phyloP scores from a whole-genome alignment of 2,329 filamentous ascomycete genomes.

The Sarocladiaceae sp. region DNA sequence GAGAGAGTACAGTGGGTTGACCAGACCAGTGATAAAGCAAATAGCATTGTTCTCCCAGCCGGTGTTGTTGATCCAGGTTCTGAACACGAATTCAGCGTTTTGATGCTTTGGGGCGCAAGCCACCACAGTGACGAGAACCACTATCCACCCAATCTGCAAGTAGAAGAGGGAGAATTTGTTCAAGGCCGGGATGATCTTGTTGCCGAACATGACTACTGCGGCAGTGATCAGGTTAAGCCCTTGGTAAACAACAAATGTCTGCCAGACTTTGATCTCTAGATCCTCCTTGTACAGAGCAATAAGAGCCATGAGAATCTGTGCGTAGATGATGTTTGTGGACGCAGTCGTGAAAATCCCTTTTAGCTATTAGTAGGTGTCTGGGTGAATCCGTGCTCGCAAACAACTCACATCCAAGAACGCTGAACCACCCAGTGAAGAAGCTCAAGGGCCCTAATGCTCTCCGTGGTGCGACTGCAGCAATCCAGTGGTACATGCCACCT shows the following conservation, averaged over 20 bases:
- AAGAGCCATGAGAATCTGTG: slow-evolving; percentile 33
- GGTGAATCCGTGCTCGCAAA: background rate
- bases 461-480: slow-evolving; percentile 37
- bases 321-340: slow-evolving; percentile 37
- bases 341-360: slow-evolving; percentile 38
- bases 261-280: slow-evolving; percentile 37
- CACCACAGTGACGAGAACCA: slow-evolving; percentile 40
- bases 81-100: slow-evolving; percentile 41
- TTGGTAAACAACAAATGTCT: slow-evolving; percentile 40
- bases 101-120: slow-evolving; percentile 39
- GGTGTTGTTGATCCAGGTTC: slow-evolving; percentile 45
- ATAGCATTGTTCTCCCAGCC: slow-evolving; percentile 44
- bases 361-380: background rate
- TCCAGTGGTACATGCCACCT: slow-evolving; percentile 47
- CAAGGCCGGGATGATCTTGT: slow-evolving; percentile 33
- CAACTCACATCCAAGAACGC: slow-evolving; percentile 14
- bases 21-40: slow-evolving; percentile 43
- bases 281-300: slow-evolving; percentile 33
- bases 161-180: slow-evolving; percentile 40
- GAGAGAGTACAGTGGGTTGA: slow-evolving; percentile 41
- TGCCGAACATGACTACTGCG: slow-evolving; percentile 40
- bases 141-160: slow-evolving; percentile 39
- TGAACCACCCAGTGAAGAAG: slow-evolving; percentile 38
- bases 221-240: slow-evolving; percentile 36
- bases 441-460: slow-evolving; percentile 32